These are phyloP conservation scores for Williopsis jadinii DNA, from an alignment of 1,139 yeast genomes.

Conservation along the genomic window DNA sequence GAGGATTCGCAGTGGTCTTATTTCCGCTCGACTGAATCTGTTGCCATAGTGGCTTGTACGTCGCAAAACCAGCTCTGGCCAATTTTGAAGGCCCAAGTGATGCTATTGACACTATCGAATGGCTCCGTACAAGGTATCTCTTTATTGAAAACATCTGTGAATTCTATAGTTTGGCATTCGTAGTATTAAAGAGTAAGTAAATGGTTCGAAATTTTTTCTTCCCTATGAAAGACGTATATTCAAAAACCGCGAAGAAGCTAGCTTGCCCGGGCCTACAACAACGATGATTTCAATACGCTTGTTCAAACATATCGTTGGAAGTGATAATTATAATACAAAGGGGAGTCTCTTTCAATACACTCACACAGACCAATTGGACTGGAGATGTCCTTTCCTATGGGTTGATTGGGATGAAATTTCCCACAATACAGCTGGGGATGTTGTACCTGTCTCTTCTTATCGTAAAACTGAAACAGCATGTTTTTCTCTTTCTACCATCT, in stretches of 20 bases:
- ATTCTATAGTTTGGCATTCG: too few relatives aligned
- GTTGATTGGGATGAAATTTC: conserved; percentile 81
- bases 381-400: conserved; percentile 10
- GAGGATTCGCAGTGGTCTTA: conserved; percentile 7
- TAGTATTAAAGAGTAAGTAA: too few relatives aligned
- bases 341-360: too few relatives aligned
- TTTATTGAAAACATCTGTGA: too few relatives aligned
- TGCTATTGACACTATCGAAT: background rate
- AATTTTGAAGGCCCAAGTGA: too few relatives aligned
- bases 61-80: background rate
- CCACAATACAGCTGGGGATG: conserved; percentile 94
- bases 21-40: background rate
- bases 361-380: too few relatives aligned
- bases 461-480: conserved; percentile 93
- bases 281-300: too few relatives aligned
- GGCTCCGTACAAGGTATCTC: background rate
- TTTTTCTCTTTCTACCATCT: conserved; percentile 74
- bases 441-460: conserved; percentile 89
- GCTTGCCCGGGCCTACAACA: too few relatives aligned
- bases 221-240: too few relatives aligned
- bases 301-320: background rate
- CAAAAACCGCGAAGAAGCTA: too few relatives aligned
- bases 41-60: conserved; percentile 3
- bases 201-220: too few relatives aligned
- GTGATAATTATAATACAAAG: background rate